A percentile compares a stretch with the other conserved stretches of the same genome.
Conservation (phyloP, 1,284 basidiomycete genomes). For the Takashimella koratensis region DNA sequence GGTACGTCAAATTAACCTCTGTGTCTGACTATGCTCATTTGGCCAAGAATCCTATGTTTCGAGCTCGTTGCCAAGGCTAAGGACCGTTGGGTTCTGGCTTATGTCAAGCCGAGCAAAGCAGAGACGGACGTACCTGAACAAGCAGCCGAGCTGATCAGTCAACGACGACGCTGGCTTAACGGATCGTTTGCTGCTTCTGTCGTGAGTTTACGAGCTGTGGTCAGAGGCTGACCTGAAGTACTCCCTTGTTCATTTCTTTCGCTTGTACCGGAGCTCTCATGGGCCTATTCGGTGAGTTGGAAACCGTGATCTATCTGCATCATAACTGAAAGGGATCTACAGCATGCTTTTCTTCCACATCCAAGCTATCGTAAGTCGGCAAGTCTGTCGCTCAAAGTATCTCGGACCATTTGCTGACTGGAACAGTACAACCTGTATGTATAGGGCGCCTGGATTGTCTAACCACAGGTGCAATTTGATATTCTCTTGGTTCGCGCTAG, state of each 20-base stretch:
- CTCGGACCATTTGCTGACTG: no score
- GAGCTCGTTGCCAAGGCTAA: constrained; percentile 88
- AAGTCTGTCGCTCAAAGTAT: no score
- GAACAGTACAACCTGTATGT: constrained; percentile 31
- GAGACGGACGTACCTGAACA: constrained; percentile 63
- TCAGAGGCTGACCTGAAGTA: constrained; percentile 56
- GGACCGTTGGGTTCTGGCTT: constrained; percentile 83
- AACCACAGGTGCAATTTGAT: constrained; percentile 67
- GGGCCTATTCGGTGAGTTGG: constrained; percentile 58
- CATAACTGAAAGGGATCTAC: neutral
- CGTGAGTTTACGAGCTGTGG: constrained; percentile 52
- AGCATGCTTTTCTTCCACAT: constrained; percentile 93
- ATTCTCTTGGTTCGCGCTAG: constrained; percentile 88
- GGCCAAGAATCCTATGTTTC: constrained; percentile 76
- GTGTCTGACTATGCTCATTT: neutral
- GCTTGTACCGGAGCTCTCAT: constrained; percentile 79
- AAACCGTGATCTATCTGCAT: neutral
- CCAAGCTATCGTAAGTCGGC: constrained; percentile 78
- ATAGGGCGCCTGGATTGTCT: constrained; percentile 54
- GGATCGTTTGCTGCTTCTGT: constrained; percentile 96
- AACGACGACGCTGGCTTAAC: constrained; percentile 91
- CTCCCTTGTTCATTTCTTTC: constrained; percentile 89
- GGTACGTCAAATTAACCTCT: constrained; percentile 31
- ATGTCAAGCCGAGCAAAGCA: constrained; percentile 92
- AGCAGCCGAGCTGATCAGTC: constrained; percentile 87